Percentiles rank a stretch among this genome's conserved stretches.
phyloP scores from a whole-genome alignment of 2,329 filamentous ascomycete genomes.

The Lachnellula hyalina region DNA sequence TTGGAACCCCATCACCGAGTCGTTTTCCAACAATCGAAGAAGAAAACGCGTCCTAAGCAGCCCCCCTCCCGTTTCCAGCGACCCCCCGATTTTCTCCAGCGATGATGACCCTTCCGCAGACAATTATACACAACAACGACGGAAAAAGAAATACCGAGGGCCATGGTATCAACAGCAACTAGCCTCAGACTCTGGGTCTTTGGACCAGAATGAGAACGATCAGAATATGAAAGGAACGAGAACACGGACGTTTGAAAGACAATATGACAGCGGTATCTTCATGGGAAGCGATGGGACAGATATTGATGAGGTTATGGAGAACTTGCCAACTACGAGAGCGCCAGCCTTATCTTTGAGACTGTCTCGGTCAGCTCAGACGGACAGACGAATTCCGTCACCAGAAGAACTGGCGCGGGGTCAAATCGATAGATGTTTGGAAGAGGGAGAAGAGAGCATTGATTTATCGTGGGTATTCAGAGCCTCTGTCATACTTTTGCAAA shows the following conservation, averaged over 20 bases:
- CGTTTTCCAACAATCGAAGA: conserved; percentile 17
- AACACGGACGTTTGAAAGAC: conserved; percentile 43
- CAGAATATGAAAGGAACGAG: conserved; percentile 37
- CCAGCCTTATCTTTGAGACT: conserved; percentile 11
- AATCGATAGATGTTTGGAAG: conserved; percentile 51
- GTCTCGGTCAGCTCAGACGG: conserved; percentile 3
- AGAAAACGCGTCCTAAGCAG: conserved; percentile 37
- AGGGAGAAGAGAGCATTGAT: conserved; percentile 55
- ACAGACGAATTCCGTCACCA: conserved; percentile 16
- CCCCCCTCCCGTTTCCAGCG: conserved; percentile 51
- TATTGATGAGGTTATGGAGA: conserved; percentile 34
- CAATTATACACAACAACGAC: conserved; percentile 53
- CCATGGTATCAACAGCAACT: conserved; percentile 62
- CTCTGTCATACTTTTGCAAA: not conserved
- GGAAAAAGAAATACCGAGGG: conserved; percentile 59
- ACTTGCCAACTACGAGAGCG: conserved; percentile 2
- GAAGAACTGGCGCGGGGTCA: conserved; percentile 42
- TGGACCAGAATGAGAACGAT: conserved; percentile 9
- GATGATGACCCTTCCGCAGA: conserved; percentile 65
- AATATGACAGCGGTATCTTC: conserved; percentile 65
- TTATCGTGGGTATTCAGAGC: conserved; percentile 46
- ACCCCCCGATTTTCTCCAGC: conserved; percentile 66
- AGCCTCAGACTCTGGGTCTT: conserved; percentile 22
- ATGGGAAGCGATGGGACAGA: conserved; percentile 56
- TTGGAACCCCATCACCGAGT: conserved; percentile 15